phyloP scores from a whole-genome alignment of 1,284 basidiomycete genomes.

The Tilletia setariae region DNA sequence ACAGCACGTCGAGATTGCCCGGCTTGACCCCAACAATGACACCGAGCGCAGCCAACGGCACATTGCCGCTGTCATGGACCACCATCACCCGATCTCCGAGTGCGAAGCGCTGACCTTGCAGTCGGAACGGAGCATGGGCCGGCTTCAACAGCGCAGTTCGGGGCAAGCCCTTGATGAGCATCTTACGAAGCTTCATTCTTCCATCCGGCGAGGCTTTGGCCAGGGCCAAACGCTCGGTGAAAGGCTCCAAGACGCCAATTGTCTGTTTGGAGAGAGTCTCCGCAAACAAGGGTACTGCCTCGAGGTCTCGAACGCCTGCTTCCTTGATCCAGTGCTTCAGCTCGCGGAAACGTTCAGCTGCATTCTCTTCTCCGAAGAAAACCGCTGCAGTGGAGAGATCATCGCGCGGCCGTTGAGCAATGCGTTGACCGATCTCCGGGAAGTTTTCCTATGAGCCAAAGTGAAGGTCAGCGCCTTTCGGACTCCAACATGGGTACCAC shows the following conservation, averaged over 20 bases:
- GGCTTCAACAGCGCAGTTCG: constrained; percentile 94
- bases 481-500: not conserved
- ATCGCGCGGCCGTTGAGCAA: constrained; percentile 48
- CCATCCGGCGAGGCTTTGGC: constrained; percentile 56
- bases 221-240: constrained; percentile 67
- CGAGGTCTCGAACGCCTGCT: constrained; percentile 82
- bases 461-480: not conserved
- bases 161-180: constrained; percentile 84
- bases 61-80: constrained; percentile 87
- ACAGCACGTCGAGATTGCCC: constrained; percentile 84
- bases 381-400: constrained; percentile 68
- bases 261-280: constrained; percentile 77
- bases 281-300: constrained; percentile 85
- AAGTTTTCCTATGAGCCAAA: constrained; percentile 25
- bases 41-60: constrained; percentile 86
- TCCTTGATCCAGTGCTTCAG: constrained; percentile 81
- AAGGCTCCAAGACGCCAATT: constrained; percentile 60
- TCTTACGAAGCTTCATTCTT: constrained; percentile 72
- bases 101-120: constrained; percentile 83
- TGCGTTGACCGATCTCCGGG: constrained; percentile 43
- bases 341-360: constrained; percentile 71
- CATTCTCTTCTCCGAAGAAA: constrained; percentile 65
- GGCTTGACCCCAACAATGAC: constrained; percentile 84
- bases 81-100: constrained; percentile 95
- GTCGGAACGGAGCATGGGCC: constrained; percentile 78